Percentiles rank a stretch among this genome's conserved stretches.
Evolutionary conservation across 768 basidiomycete species (phyloP).

Genomic region (Leccinellum rugosiceps): DNA sequence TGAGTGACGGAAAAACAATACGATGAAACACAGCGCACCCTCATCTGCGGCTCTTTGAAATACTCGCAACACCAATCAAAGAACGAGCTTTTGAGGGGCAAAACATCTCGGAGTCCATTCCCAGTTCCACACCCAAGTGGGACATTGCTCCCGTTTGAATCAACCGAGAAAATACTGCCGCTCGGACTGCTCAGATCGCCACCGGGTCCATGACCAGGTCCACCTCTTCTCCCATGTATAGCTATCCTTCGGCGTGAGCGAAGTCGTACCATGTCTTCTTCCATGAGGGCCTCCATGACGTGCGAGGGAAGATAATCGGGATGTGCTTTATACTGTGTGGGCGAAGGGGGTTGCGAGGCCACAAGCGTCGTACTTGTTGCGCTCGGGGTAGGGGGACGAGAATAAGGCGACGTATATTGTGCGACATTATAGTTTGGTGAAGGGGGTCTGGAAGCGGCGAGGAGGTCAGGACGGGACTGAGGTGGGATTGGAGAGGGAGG

Average conservation of each 20-base stretch:
- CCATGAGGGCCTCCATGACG: slow-evolving; percentile 86
- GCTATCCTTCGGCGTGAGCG: slow-evolving; percentile 56
- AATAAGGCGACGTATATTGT: slow-evolving; percentile 75
- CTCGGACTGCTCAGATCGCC: slow-evolving; percentile 62
- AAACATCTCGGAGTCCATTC: slow-evolving; percentile 72
- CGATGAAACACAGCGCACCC: slow-evolving; percentile 50
- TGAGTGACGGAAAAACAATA: slow-evolving; percentile 4
- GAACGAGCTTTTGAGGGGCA: slow-evolving; percentile 89
- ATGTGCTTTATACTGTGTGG: slow-evolving; percentile 33
- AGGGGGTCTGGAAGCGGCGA: slow-evolving; percentile 62
- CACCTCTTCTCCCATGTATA: slow-evolving; percentile 40
- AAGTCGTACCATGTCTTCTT: slow-evolving; percentile 92
- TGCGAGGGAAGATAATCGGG: slow-evolving; percentile 67
- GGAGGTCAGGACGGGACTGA: slow-evolving; percentile 22
- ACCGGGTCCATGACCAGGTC: slow-evolving; percentile 35
- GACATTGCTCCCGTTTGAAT: slow-evolving; percentile 63
- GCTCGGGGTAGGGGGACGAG: slow-evolving; percentile 46
- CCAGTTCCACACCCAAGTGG: slow-evolving; percentile 79
- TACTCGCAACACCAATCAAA: slow-evolving; percentile 98
- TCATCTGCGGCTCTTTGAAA: slow-evolving; percentile 98
- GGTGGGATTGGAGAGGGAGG: slow-evolving; percentile 34
- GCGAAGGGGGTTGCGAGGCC: slow-evolving; percentile 30
- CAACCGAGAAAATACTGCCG: slow-evolving; percentile 75
- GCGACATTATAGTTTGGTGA: slow-evolving; percentile 78
- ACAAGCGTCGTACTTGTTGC: slow-evolving; percentile 21